These are phyloP conservation scores for carrot (Daucus carota) DNA, from an alignment of 129 eudicot species.

Conservation along the genomic window DNA sequence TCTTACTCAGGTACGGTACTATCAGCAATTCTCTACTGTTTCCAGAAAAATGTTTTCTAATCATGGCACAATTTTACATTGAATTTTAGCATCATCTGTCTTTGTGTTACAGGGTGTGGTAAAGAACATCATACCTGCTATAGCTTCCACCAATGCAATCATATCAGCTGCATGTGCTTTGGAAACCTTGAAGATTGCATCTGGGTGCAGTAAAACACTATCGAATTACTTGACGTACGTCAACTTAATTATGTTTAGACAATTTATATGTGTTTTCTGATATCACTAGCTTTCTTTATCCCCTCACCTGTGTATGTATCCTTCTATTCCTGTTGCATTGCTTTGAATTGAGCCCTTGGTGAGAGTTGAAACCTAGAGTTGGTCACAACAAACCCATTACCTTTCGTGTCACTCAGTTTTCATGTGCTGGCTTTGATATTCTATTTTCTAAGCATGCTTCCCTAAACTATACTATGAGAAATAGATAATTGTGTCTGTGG, in stretches of 20 bases:
- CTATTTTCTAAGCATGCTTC: background rate
- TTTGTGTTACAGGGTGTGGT: constrained; percentile 73
- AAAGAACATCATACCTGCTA: constrained; percentile 93
- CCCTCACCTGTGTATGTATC: background rate
- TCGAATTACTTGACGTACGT: constrained; percentile 71
- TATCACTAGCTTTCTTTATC: background rate
- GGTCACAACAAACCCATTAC: background rate
- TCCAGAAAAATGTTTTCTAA: background rate
- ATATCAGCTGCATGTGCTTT: constrained; percentile 93
- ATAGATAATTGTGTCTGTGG: background rate
- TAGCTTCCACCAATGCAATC: constrained; percentile 95
- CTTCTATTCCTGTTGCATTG: background rate
- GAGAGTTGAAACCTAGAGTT: background rate
- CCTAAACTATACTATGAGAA: background rate
- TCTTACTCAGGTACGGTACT: constrained; percentile 61
- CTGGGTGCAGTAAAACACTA: constrained; percentile 87
- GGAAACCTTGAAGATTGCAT: constrained; percentile 86
- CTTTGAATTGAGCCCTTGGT: background rate
- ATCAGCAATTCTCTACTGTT: background rate
- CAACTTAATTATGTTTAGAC: background rate
- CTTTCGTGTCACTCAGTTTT: background rate
- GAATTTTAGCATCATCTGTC: constrained; percentile 9
- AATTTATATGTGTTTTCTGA: background rate
- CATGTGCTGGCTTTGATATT: background rate
- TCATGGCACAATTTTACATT: background rate